Base-by-base conservation (phyloP, 83 land plant species). In the Diphasiastrum complanatum region DNA sequence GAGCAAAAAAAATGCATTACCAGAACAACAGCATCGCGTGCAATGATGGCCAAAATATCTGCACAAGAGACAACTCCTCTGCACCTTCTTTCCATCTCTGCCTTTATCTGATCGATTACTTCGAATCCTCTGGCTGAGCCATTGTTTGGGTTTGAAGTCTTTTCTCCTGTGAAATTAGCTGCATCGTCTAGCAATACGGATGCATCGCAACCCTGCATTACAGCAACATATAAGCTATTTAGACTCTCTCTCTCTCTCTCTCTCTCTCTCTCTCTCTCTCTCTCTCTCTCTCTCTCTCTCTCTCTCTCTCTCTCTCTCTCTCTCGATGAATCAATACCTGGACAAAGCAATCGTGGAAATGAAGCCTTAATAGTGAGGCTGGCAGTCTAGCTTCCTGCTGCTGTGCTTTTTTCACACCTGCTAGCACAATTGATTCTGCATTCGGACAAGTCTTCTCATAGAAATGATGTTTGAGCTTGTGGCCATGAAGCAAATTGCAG, bases 21-120 rank as follows among this genome's bases (percentile, higher is more conserved):
- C 65, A 26, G 24, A 3, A 47, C 65, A 25, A 62, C 65, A 10
- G 29, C 55, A 47, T 62, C 65, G 3, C 65, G 54, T 2, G 65
- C 54, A 2, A 33, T 33, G 8, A 62, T 27, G 22, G 65, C 65
- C 3, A 62, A 25, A n/a, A 62, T 62, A 23, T 62, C 65, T 18
- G 65, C 65, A 23, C 65, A 62, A 3, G 65, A 62, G 16, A 62
- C 65, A 11, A 62, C 57, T 2, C 65, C 65, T 6, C 60, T 59
- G 32, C 65, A 62, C 2, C 11, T 26, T 5, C 36, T n/a, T 33
- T 62, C 65, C 23, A 62, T 59, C 10, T 12, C 23, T 27, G 65
- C 4, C 32, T 62, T 62, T 22, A 47, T 47, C 3, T 24, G 26
- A 23, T 62, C 65, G 4, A 62, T 23, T 14, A 62, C 65, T n/a